Base-by-base conservation (phyloP, 2,329 filamentous ascomycete genomes). In the Boeremia exigua region DNA sequence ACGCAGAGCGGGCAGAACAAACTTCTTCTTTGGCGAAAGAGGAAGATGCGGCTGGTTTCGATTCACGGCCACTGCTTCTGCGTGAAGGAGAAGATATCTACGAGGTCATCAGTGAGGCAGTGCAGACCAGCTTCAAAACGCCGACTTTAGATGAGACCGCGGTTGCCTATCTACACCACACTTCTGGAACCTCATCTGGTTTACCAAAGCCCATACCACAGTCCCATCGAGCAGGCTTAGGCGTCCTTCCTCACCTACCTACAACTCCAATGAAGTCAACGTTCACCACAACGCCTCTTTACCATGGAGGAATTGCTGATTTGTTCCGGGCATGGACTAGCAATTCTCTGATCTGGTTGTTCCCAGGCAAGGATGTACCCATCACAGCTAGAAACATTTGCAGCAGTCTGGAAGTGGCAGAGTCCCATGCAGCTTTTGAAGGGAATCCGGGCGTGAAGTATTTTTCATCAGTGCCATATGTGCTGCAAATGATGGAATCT, bases 401-500 rank as follows among this genome's bases (percentile, higher is more conserved):
- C 6, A 75, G 68, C 8, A 82, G 82, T 11, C 69, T 88, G 1
- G 61, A 76, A 0, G 65, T 68, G 11, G 78, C 81, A 4, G 65
- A 29, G 54, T 62, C 37, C 12, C 38, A 61, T 38, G 28, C 67
- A 49, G 11, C 48, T n/a, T 48, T 47, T n/a, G 55, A 49, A 44
- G 51, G 58, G n/a, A 47, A 61, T 4, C 72, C 76, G 0, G 59
- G 64, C 19, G 75, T 86, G 2, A 78, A 74, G 36, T 88, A 87
- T 60, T 88, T 89, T 62, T 85, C 86, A 0, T 86, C 82, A 0
- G 86, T 89, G 0, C 91, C 90, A 7, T 98, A 94, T 70, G 92
- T 98, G 32, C 84, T 90, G 71, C 91, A 92, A 43, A 84, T 98
- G 63, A 96, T 99, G 90, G 84, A 88, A 67, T 88, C 92, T 10